A percentile compares a stretch with the other conserved stretches of the same genome.
These are phyloP conservation scores for Mycosarcoma maydis DNA, from an alignment of 1,284 basidiomycete genomes.

Conservation along the genomic window DNA sequence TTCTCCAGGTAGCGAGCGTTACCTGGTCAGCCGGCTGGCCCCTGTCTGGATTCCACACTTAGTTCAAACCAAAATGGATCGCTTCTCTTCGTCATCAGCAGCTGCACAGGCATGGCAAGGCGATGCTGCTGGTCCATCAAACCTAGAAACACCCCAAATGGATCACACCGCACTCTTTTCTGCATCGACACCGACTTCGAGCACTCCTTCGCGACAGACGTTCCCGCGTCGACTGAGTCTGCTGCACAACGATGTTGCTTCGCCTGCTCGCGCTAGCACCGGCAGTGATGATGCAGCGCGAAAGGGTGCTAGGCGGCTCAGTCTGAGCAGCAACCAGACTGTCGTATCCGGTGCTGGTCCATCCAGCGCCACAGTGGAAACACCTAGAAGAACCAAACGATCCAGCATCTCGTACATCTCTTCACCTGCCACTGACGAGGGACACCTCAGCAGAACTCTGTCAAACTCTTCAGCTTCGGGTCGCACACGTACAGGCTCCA, in stretches of 20 bases:
- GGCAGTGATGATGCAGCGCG: conserved; percentile 7
- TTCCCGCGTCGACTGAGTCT: conserved; percentile 28
- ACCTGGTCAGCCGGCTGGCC: conserved; percentile 29
- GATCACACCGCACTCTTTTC: conserved; percentile 19
- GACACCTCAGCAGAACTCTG: conserved; percentile 1
- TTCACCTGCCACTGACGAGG: conserved; percentile 21
- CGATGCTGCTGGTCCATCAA: conserved; percentile 13
- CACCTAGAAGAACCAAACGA: conserved; percentile 27
- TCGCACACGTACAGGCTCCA: conserved; percentile 18
- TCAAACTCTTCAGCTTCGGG: conserved; percentile 15
- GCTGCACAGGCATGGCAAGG: background rate
- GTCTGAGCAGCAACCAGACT: conserved; percentile 17
- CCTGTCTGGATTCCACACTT: background rate
- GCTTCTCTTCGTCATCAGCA: background rate
- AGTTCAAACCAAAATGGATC: background rate
- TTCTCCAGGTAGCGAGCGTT: background rate
- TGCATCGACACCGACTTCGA: background rate
- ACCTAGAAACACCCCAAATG: conserved; percentile 24
- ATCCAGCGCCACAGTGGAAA: conserved; percentile 3
- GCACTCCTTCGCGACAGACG: conserved; percentile 18
- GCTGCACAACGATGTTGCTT: conserved; percentile 22
- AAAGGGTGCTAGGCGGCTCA: conserved; percentile 24
- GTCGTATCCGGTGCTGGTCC: background rate
- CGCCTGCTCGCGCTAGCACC: conserved; percentile 7
- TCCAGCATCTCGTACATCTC: conserved; percentile 43